Conservation (phyloP, 345 rosid species). For the Physaria fendleri region DNA sequence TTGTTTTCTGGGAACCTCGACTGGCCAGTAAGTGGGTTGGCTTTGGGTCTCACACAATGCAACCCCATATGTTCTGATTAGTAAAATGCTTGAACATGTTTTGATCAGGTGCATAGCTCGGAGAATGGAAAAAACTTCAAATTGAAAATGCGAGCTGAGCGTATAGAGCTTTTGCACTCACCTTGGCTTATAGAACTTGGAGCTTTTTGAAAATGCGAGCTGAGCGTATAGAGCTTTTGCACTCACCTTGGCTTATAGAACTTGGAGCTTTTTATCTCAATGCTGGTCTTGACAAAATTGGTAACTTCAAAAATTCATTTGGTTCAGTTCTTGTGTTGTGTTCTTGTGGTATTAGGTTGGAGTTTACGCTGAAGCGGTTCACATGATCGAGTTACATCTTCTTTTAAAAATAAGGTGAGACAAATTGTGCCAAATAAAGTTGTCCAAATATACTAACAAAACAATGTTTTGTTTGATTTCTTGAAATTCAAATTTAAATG, state of each 20-base stretch:
- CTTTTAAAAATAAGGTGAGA: conserved; percentile 57
- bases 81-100: too few species aligned
- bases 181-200: conserved; percentile 97
- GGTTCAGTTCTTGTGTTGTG: conserved; percentile 69
- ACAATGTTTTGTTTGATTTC: too few species aligned
- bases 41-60: too few species aligned
- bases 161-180: conserved; percentile 79
- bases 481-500: too few species aligned
- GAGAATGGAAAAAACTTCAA: conserved; percentile 71
- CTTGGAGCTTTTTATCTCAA: conserved; percentile 85
- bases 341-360: conserved; percentile 62
- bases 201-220: conserved; percentile 88
- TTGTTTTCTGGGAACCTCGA: too few species aligned
- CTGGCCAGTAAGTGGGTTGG: too few species aligned
- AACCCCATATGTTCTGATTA: too few species aligned
- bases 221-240: conserved; percentile 79
- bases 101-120: conserved; percentile 76
- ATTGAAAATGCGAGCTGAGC: conserved; percentile 75
- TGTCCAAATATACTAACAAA: too few species aligned
- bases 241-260: conserved; percentile 93
- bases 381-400: conserved; percentile 68
- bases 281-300: conserved; percentile 44
- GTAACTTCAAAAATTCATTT: conserved; percentile 36
- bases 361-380: conserved; percentile 65
- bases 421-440: too few species aligned